Conservation (phyloP, 2,329 filamentous ascomycete genomes). For the Scedosporium dehoogii region DNA sequence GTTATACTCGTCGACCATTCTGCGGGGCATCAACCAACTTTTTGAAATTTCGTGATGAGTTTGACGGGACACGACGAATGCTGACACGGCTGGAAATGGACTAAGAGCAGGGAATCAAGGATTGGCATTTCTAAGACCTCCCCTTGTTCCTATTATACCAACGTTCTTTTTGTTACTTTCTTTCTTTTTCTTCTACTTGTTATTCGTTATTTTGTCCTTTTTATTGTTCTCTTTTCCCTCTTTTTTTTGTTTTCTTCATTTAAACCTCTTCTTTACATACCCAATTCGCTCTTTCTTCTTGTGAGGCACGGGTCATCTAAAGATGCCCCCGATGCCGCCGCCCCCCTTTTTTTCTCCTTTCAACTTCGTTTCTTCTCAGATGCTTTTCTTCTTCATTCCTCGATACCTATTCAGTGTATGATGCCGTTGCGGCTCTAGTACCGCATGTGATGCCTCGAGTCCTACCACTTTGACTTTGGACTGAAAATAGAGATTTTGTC, state of each 20-base stretch:
- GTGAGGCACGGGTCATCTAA: too few species aligned
- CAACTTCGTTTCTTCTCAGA: slow-evolving; percentile 1
- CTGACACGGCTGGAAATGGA: not conserved
- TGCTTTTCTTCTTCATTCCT: not conserved
- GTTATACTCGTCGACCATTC: not conserved
- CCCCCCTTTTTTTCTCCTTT: not conserved
- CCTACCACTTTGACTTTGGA: not conserved
- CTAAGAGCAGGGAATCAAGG: not conserved
- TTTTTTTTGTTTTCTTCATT: not conserved
- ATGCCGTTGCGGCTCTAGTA: not conserved
- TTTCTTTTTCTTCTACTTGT: not conserved
- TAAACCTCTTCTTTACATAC: too few species aligned
- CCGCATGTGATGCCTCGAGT: not conserved
- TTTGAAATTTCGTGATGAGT: not conserved
- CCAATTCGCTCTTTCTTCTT: too few species aligned
- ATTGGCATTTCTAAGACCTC: not conserved
- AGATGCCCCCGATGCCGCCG: too few species aligned
- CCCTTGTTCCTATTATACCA: slow-evolving; percentile 1
- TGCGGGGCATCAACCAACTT: not conserved
- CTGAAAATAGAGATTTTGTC: not conserved
- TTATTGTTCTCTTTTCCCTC: slow-evolving; percentile 5
- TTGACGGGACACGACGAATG: not conserved
- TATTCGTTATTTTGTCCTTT: not conserved
- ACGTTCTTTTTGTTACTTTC: slow-evolving; percentile 1
- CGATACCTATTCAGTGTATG: not conserved